Conservation (phyloP, 306 rosid species). For the Malus fusca region DNA sequence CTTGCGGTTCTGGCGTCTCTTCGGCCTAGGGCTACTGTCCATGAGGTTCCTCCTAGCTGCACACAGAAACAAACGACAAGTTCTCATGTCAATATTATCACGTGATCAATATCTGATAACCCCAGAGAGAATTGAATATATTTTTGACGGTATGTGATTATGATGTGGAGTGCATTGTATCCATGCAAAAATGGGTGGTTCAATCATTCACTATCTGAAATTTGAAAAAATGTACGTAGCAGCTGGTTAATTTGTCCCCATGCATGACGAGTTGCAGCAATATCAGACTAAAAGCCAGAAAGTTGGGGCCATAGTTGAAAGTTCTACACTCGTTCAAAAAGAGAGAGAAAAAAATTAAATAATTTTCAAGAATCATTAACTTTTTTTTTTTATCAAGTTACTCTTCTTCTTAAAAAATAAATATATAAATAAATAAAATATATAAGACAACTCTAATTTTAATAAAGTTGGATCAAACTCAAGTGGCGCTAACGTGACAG, state of each 20-base stretch:
- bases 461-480: too few species aligned
- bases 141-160: too few species aligned
- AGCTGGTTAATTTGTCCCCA: neutral
- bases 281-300: neutral
- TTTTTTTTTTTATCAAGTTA: too few species aligned
- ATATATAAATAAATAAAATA: too few species aligned
- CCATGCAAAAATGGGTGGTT: neutral
- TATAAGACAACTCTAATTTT: too few species aligned
- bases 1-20: slow-evolving; percentile 75
- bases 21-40: slow-evolving; percentile 58
- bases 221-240: neutral
- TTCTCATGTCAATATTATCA: neutral
- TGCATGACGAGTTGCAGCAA: neutral
- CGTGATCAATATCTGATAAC: too few species aligned
- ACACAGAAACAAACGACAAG: neutral
- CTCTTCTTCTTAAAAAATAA: too few species aligned
- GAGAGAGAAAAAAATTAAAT: neutral
- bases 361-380: neutral
- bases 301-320: neutral
- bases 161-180: neutral
- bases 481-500: too few species aligned
- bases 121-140: too few species aligned
- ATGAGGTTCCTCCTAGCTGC: slow-evolving; percentile 71
- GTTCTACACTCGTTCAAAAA: too few species aligned
- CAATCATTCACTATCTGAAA: neutral